phyloP scores from a whole-genome alignment of 352 stramenopile genomes.

The Pythium biforme region DNA sequence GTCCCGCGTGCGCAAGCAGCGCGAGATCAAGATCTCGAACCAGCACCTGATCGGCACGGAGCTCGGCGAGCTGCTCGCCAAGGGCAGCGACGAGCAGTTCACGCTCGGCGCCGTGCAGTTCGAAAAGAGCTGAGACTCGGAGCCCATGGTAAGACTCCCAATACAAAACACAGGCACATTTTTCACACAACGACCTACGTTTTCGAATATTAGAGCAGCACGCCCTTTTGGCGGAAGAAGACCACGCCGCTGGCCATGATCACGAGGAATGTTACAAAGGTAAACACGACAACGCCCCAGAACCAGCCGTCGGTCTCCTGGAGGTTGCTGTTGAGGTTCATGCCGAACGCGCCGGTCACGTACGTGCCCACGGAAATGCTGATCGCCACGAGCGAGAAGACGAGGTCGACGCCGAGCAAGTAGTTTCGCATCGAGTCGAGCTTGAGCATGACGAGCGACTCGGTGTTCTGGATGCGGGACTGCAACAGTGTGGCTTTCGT shows the following conservation, averaged over 20 bases:
- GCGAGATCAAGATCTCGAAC: conserved; percentile 89
- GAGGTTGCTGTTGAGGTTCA: conserved; percentile 64
- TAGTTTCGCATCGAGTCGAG: conserved; percentile 82
- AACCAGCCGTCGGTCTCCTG: conserved; percentile 50
- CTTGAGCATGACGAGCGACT: conserved; percentile 77
- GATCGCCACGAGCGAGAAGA: conserved; percentile 72
- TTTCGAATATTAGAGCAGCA: conserved; percentile 24
- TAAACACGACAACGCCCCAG: conserved; percentile 51
- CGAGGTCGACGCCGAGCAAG: conserved; percentile 64
- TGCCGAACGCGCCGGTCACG: conserved; percentile 63
- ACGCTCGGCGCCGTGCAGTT: conserved; percentile 83
- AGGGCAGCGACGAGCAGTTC: conserved; percentile 74
- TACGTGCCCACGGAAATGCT: conserved; percentile 64
- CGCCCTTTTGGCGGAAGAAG: conserved; percentile 67
- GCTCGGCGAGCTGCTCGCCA: conserved; percentile 79
- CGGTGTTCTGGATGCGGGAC: conserved; percentile 71
- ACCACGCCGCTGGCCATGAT: conserved; percentile 45
- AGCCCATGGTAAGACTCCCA: no score
- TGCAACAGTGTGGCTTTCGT: conserved; percentile 69
- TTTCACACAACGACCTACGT: neutral
- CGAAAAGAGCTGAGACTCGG: conserved; percentile 52
- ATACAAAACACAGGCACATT: neutral
- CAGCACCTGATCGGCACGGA: conserved; percentile 86
- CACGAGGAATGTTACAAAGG: conserved; percentile 43
- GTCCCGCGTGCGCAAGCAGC: conserved; percentile 73